Evolutionary conservation across 495 filamentous ascomycete genomes (phyloP).

Genomic region (Podospora comata): DNA sequence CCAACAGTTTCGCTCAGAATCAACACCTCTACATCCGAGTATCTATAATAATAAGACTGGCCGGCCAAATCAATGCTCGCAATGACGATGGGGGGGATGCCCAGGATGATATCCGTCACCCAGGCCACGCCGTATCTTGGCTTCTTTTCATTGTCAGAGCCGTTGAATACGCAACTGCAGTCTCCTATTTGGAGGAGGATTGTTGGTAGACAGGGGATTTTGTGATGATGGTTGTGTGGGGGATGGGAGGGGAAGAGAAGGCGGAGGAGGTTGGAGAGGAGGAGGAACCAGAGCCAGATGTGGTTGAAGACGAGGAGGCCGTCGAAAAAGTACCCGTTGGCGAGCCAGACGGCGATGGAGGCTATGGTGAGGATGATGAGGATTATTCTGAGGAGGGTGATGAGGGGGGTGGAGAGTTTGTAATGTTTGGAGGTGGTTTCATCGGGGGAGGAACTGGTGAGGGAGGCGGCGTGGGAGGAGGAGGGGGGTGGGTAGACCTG

Average conservation of each 20-base stretch:
- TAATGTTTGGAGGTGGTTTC: background rate
- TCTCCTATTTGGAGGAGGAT: slow-evolving; percentile 17
- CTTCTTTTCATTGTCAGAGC: slow-evolving; percentile 4
- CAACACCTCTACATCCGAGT: too few species aligned
- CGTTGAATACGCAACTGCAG: slow-evolving; percentile 10
- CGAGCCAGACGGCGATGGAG: slow-evolving; percentile 13
- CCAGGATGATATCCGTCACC: too few species aligned
- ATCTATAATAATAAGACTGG: too few species aligned
- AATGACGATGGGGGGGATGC: too few species aligned
- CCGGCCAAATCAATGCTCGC: too few species aligned
- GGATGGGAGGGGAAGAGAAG: background rate
- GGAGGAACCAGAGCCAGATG: slow-evolving; percentile 13
- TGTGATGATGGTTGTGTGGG: too few species aligned
- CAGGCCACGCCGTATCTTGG: background rate
- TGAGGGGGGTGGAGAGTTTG: slow-evolving; percentile 3
- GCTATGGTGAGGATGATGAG: slow-evolving; percentile 8
- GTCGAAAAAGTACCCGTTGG: background rate
- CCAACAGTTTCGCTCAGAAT: too few species aligned
- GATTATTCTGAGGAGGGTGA: background rate
- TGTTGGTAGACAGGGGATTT: slow-evolving; percentile 1
- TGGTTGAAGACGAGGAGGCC: background rate
- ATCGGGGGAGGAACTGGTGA: background rate
- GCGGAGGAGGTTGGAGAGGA: slow-evolving; percentile 14
- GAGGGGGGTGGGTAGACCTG: slow-evolving; percentile 15
- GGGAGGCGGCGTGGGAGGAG: background rate